Conservation (phyloP, 139 green algal species). For the Monoraphidium neglectum region DNA sequence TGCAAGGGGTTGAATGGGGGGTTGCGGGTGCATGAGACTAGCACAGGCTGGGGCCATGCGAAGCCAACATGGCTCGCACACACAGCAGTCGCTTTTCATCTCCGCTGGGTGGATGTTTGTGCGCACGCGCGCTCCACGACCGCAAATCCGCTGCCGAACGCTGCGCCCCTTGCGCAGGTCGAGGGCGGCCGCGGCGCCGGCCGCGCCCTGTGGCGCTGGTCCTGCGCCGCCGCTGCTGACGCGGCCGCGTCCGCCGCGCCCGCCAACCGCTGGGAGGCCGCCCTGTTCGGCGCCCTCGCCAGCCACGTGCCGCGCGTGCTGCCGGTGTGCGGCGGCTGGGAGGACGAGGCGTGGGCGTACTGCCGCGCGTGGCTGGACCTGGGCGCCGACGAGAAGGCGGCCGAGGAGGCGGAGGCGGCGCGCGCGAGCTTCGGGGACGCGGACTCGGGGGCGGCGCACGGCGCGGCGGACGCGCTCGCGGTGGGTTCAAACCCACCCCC, state of each 20-base stretch:
- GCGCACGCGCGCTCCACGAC: not conserved
- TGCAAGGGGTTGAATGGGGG: no score
- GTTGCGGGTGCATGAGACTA: no score
- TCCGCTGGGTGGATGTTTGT: no score
- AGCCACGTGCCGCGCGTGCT: slow-evolving; percentile 50
- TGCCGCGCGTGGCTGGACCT: slow-evolving; percentile 63
- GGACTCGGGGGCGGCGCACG: no score
- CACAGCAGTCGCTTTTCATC: no score
- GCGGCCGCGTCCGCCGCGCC: slow-evolving; percentile 8
- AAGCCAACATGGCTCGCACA: no score
- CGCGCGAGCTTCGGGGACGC: not conserved
- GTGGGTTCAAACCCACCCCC: no score
- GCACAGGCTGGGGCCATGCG: no score
- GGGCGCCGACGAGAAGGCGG: slow-evolving; percentile 32
- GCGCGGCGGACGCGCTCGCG: no score
- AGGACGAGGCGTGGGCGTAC: slow-evolving; percentile 74
- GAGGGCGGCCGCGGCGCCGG: slow-evolving; percentile 8
- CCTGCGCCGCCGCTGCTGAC: slow-evolving; percentile 51
- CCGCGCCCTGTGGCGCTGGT: slow-evolving; percentile 69
- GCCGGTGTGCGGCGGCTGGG: slow-evolving; percentile 70
- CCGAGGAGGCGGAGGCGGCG: not conserved
- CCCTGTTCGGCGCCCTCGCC: slow-evolving; percentile 65
- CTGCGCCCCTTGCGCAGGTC: slow-evolving; percentile 22
- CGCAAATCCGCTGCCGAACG: not conserved
- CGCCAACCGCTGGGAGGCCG: slow-evolving; percentile 58